Evolutionary conservation across 192 early-diverging fungal species (phyloP), one percentile per base, ranked within the genome.

Genomic region (Backusella mclennaniae): DNA sequence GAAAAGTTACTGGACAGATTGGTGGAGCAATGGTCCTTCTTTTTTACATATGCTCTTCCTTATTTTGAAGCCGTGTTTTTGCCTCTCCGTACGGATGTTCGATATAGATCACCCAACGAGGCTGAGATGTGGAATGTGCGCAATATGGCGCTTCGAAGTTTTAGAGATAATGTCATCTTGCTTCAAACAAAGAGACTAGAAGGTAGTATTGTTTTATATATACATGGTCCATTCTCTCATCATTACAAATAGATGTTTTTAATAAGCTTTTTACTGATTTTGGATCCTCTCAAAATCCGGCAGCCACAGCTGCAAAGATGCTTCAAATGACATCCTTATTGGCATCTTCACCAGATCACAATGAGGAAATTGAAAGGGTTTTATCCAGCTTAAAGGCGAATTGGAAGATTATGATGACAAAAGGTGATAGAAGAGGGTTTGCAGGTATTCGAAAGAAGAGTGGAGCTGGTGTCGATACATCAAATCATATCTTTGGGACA

Each of bases 61-160:
- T 95, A 93, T 71, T 84, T 97, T 71, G 92, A 97, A 76, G 95
- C 90, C 4, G 94, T 95, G 23, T 95, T 97, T 78, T 84, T 95
- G 4, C 95, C 95, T 11, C 73, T 95, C 14, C 82, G 87, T 49
- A 85, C 82, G 14, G 81, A 88, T 67, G 79, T 84, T 26, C 26
- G 76, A 29, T 85, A 83, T 26, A 71, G 69, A 52, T 73, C 67
- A 12, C 72, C 49, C 19, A 79, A 81, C 14, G 80, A 85, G 67
- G 78, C 71, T 15, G 86, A 89, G 38, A 80, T 78, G 41, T 86
- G 87, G 75, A 88, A 92, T 77, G 85, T 94, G 0, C 77, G 93
- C 21, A 85, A 76, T 35, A 84, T 92, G 76, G 88, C 90, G 0
- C 76, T 94, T 31, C 82, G 85, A 72, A 83, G 85, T 66, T 94